phyloP scores from a whole-genome alignment of 192 early-diverging fungal genomes.

The Mortierella hygrophila region DNA sequence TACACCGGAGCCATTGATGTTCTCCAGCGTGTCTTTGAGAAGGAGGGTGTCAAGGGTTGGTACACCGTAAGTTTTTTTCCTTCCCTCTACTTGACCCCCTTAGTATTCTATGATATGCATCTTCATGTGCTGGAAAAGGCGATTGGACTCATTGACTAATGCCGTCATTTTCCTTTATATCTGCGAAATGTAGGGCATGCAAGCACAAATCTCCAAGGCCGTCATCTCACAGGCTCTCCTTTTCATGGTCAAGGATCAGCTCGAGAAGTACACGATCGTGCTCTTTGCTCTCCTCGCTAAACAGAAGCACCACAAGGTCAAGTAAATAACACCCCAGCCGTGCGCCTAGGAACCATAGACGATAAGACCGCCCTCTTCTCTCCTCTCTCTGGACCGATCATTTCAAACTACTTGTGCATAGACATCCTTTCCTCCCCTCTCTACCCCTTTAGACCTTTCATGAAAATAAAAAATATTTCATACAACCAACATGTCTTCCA shows the following conservation, averaged over 20 bases:
- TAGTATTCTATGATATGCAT: not conserved
- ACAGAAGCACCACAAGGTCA: slow-evolving; percentile 31
- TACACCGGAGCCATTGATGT: slow-evolving; percentile 92
- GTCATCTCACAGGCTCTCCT: slow-evolving; percentile 99
- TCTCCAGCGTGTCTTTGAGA: slow-evolving; percentile 79
- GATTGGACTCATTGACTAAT: not conserved
- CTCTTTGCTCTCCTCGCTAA: slow-evolving; percentile 64
- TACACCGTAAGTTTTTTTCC: slow-evolving; percentile 80
- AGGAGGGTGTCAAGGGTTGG: slow-evolving; percentile 91
- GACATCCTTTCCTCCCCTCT: not conserved
- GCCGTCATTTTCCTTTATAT: not conserved
- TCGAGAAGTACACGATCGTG: slow-evolving; percentile 79
- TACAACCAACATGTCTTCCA: not conserved
- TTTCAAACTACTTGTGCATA: not conserved
- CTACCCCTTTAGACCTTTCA: not conserved
- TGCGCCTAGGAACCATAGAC: not conserved
- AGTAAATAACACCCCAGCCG: slow-evolving; percentile 1
- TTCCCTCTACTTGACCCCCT: not conserved
- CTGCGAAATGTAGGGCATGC: slow-evolving; percentile 81
- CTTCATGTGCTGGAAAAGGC: not conserved
- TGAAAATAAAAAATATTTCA: not conserved
- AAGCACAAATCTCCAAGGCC: slow-evolving; percentile 98
- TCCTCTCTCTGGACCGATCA: not conserved
- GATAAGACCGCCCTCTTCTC: not conserved
- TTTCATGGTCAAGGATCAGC: slow-evolving; percentile 96